phyloP scores from a whole-genome alignment of 768 basidiomycete species.

The Pulveroboletus frians region DNA sequence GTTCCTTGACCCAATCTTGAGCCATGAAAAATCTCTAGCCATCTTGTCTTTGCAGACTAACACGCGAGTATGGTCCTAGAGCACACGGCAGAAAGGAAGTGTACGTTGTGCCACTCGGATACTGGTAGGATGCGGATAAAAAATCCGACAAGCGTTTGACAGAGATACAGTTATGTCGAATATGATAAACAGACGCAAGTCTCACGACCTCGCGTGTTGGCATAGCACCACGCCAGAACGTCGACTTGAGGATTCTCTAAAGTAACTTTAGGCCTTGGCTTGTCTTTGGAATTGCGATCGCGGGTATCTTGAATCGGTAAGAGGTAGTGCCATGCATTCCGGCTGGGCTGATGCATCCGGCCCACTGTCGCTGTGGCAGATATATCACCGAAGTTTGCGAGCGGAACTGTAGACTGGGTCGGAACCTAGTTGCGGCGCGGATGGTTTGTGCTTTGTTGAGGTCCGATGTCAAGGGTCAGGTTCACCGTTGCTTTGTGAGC shows the following conservation, averaged over 20 bases:
- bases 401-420: not conserved
- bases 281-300: not conserved
- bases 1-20: not conserved
- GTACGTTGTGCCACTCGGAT: conserved; percentile 9
- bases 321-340: not conserved
- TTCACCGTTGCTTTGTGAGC: conserved; percentile 9
- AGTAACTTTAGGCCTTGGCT: not conserved
- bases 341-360: not conserved
- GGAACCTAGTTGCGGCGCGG: not conserved
- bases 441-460: conserved; percentile 15
- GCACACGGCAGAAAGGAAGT: not conserved
- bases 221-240: not conserved
- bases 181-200: conserved; percentile 10
- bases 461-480: conserved; percentile 11
- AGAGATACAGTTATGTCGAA: conserved; percentile 12
- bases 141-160: conserved; percentile 18
- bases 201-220: conserved; percentile 10
- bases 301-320: not conserved
- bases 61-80: conserved; percentile 1
- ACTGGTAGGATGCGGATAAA: not conserved
- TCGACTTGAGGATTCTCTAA: not conserved
- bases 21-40: not conserved
- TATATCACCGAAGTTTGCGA: not conserved
- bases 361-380: not conserved
- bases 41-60: not conserved